Evolutionary conservation across 1,284 basidiomycete species (phyloP), one percentile per base, ranked within the genome.

Genomic region (Sanguinoderma infundibulare): DNA sequence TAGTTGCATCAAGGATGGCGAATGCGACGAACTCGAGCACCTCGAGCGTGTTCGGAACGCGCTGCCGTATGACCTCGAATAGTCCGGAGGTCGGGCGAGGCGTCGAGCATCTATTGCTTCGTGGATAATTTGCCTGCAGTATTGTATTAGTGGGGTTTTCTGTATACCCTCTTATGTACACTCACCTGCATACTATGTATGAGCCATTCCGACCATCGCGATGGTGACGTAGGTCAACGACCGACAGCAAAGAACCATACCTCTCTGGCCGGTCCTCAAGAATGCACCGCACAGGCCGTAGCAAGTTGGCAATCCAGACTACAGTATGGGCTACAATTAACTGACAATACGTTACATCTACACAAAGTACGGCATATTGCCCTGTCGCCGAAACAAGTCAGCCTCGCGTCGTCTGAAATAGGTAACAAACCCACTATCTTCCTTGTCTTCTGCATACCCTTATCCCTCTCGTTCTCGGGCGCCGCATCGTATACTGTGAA

Each of bases 401-500:
- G 40, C 17, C 10, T 17, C 15, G 1, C 7, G 1, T 3, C 3
- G 8, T 7, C 32, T 5, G 8, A 38, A 35, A 38, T 22, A n/a
- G 5, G 39, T 53, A 14, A 9, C 20, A 26, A 8, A 81, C 87
- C 69, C 70, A 91, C 90, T 79, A 86, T 79, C 68, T 84, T 82
- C 69, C 86, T 78, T 54, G 81, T 81, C 73, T 83, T 83, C 64
- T 70, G 73, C 84, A 87, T 83, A 14, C 85, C 86, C 67, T 85
- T 83, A 76, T 96, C 94, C 60, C 87, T 79, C 72, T 92, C 89
- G 69, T 96, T 96, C 82, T 96, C 94, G 63, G 82, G 83, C 1
- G 94, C 94, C 2, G 94, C 92, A 46, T 87, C 87, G 69, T 91
- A 96, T 24, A 94, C 92, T 24, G 85, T 91, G 71, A 96, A 96